Evolutionary conservation across 2,329 filamentous ascomycete genomes (phyloP), one percentile per base, ranked within the genome.

Genomic region (Ustulina deusta): DNA sequence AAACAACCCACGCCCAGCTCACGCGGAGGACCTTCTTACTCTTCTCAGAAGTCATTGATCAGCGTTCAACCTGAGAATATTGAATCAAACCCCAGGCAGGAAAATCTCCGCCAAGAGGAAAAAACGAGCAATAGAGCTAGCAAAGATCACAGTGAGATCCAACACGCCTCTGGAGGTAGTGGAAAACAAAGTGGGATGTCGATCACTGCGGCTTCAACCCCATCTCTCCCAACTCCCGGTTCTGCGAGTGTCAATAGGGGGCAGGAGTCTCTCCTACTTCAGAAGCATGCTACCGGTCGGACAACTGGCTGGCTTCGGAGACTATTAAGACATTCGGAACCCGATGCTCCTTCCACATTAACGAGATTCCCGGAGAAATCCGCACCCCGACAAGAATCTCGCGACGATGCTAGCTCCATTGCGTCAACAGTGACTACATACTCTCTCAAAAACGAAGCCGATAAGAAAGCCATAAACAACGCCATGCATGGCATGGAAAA

Each of bases 401-500:
- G 70, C 62, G 61, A 70, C 17, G 57, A 69, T 3, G 38, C 55
- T 7, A 57, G 55, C 25, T 69, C 68, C 6, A 27, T 65, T 29
- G 29, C 54, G 25, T 75, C 74, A 15, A 69, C 69, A 38, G 72
- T 73, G 22, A 73, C 75, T 17, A 74, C 71, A 27, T 78, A 75
- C 66, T 77, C 76, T 1, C 64, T 60, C 6, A 36, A 75, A 60
- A 74, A 73, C 49, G 69, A 56, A 17, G 69, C 69, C 9, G 72
- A 77, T 46, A 69, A 56, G 10, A 63, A 66, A 17, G 69, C 70
- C 10, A 76, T 78, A 61, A 64, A 73, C 49, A 63, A 70, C 11
- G 73, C 73, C 5, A 70, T 78, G 71, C 52, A 70, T 22, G 81
- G 85, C 65, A 75, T 86, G 29, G 83, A 86, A 66, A 77, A 80